These are phyloP conservation scores for Lactifluus pinguis DNA, from an alignment of 768 basidiomycete species.

Conservation along the genomic window DNA sequence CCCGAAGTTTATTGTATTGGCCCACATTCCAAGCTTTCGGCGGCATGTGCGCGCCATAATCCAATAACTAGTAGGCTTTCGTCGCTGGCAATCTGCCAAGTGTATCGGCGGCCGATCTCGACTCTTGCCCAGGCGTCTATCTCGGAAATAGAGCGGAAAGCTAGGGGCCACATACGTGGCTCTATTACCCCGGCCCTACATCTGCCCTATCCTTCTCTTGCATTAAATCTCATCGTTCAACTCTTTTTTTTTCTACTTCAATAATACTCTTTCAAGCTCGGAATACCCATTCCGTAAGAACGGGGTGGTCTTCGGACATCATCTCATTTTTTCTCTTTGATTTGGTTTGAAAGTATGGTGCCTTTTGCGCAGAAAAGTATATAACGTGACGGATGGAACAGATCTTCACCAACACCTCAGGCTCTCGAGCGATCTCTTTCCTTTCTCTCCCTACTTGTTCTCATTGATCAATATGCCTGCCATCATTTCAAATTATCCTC, in stretches of 20 bases:
- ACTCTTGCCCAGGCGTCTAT: neutral
- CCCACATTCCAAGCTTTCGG: neutral
- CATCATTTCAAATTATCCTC: conserved; percentile 10
- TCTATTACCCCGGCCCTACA: neutral
- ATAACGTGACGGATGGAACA: neutral
- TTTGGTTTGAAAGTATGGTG: neutral
- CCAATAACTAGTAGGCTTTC: neutral
- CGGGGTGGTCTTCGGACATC: neutral
- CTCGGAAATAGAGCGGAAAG: conserved; percentile 9
- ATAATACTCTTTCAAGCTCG: neutral
- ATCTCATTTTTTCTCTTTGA: neutral
- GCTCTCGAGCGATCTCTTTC: neutral
- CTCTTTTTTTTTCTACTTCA: neutral
- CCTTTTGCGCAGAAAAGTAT: conserved; percentile 1
- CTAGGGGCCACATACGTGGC: neutral
- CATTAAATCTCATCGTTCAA: neutral
- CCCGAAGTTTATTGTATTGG: neutral
- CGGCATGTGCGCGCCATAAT: no score
- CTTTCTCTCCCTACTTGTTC: neutral
- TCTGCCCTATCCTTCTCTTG: neutral
- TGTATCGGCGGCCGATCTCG: neutral
- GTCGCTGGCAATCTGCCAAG: neutral
- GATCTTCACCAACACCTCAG: neutral
- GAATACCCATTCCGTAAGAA: conserved; percentile 2
- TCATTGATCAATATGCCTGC: conserved; percentile 13